phyloP scores from a whole-genome alignment of 2,329 filamentous ascomycete genomes.

The Ascochyta clinopodiicola region DNA sequence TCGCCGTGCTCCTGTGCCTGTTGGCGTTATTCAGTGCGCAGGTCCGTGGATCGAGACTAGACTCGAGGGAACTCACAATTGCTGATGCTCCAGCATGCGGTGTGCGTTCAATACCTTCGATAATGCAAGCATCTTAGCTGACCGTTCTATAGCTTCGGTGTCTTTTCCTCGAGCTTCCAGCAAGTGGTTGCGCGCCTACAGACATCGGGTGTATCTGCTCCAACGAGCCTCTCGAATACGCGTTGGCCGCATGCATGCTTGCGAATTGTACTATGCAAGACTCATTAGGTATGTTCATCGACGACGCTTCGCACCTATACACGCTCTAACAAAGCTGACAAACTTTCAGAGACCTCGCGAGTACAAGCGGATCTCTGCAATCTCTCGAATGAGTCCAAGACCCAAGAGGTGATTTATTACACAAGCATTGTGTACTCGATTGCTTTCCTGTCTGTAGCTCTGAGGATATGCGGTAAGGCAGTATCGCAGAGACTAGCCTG shows the following conservation, averaged over 20 bases:
- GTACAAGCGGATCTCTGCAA: conserved; percentile 31
- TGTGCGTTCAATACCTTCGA: conserved; percentile 1
- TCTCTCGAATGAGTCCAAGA: conserved; percentile 27
- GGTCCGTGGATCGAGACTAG: neutral
- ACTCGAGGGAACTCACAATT: conserved; percentile 13
- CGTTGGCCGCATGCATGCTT: conserved; percentile 31
- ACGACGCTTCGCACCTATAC: no score
- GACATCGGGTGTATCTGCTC: conserved; percentile 28
- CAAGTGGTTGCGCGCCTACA: conserved; percentile 20
- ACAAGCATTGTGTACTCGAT: conserved; percentile 23
- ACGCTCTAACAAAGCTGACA: neutral
- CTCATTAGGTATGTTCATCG: conserved; percentile 17
- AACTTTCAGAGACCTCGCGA: conserved; percentile 14
- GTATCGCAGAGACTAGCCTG: conserved; percentile 19
- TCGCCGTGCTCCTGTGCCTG: conserved; percentile 9
- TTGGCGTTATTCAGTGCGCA: neutral
- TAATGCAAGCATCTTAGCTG: neutral
- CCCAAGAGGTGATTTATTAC: conserved; percentile 18
- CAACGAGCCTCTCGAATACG: conserved; percentile 14
- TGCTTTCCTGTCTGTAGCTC: conserved; percentile 18
- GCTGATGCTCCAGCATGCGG: conserved; percentile 22
- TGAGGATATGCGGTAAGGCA: conserved; percentile 20
- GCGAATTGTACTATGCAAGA: conserved; percentile 39
- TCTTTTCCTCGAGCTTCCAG: conserved; percentile 18
- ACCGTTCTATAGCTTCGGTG: conserved; percentile 11